phyloP scores from a whole-genome alignment of 2,329 filamentous ascomycete genomes.

The Setomelanomma holmii region DNA sequence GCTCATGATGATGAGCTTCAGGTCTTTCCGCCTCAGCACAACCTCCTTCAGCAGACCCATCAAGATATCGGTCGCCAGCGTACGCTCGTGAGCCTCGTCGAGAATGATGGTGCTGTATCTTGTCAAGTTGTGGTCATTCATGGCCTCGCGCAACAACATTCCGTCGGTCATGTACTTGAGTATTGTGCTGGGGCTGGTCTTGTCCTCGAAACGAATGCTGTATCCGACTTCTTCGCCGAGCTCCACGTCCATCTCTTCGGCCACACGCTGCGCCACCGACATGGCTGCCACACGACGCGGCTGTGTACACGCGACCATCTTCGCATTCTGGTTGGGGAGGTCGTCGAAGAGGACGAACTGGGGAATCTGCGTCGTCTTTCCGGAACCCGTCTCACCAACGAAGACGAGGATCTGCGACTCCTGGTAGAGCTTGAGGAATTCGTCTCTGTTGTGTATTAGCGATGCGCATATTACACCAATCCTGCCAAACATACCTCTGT shows the following conservation, averaged over 20 bases:
- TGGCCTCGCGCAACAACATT: slow-evolving; percentile 94
- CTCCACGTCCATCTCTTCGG: slow-evolving; percentile 91
- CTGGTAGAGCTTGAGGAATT: slow-evolving; percentile 94
- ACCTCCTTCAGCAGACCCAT: slow-evolving; percentile 96
- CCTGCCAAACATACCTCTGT: slow-evolving; percentile 68
- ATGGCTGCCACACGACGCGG: slow-evolving; percentile 96
- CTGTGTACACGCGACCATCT: slow-evolving; percentile 96
- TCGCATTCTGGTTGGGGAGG: slow-evolving; percentile 81
- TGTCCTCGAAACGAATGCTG: slow-evolving; percentile 96
- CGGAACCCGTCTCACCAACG: slow-evolving; percentile 98
- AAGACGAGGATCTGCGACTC: slow-evolving; percentile 96
- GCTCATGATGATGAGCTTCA: slow-evolving; percentile 96
- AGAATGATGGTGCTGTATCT: slow-evolving; percentile 97
- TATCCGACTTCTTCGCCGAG: slow-evolving; percentile 95
- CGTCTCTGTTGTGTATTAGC: slow-evolving; percentile 65
- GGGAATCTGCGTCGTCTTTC: slow-evolving; percentile 98
- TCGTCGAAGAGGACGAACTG: slow-evolving; percentile 99
- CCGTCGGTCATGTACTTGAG: slow-evolving; percentile 99
- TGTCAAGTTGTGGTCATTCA: slow-evolving; percentile 86
- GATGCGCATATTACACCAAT: neutral
- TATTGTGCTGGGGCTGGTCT: slow-evolving; percentile 82
- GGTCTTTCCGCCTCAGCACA: slow-evolving; percentile 79
- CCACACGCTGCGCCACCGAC: slow-evolving; percentile 95
- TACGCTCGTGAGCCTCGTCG: slow-evolving; percentile 97
- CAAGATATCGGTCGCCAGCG: slow-evolving; percentile 92